Base-by-base conservation (phyloP, 2,329 filamentous ascomycete genomes). In the Botrytis sinoallii region DNA sequence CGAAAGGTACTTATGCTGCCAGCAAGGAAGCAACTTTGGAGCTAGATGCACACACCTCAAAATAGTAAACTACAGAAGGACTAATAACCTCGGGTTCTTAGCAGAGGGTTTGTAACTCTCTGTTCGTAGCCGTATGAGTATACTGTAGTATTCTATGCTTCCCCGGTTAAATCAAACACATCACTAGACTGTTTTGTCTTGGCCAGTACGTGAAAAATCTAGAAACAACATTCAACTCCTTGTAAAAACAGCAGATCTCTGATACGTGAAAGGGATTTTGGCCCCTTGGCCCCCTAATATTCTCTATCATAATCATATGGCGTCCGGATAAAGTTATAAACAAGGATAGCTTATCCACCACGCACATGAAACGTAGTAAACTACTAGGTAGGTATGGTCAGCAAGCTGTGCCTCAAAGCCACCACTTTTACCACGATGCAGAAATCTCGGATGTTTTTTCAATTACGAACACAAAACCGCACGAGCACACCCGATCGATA, bases 11-110 rank as follows among this genome's bases (percentile, higher is more conserved):
- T 18, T 18, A 1, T 52, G 48, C 48, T n/a, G 5, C 48, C 12
- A n/a, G 25, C 12, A n/a, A n/a, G 48, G 1, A n/a, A 12, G 12
- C 10, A 14, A n/a, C 25, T n/a, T 14, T 1, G 12, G 2, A n/a
- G 48, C 25, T 52, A 14, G 25, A 52, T 52, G 2, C 3, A 16
- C 12, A 52, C 16, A 16, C 5, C 48, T 16, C 5, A 52, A 52
- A 2, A 52, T 52, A n/a, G 12, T 16, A 52, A 52, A n/a, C 5
- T n/a, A 4, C 25, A 52, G 7, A 7, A 52, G 12, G 3, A 16
- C 20, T 4, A 16, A n/a, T 12, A 6, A 1, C 0, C 48, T 52
- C 2, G 48, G 1, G 7, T n/a, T 14, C 25, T 52, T n/a, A n/a
- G 12, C 48, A n/a, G 25, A 4, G 12, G 5, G 6, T 12, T 52